Evolutionary conservation across 805 yeast species (phyloP), one percentile per base, ranked within the genome.

Genomic region (Yarrowia sp.): DNA sequence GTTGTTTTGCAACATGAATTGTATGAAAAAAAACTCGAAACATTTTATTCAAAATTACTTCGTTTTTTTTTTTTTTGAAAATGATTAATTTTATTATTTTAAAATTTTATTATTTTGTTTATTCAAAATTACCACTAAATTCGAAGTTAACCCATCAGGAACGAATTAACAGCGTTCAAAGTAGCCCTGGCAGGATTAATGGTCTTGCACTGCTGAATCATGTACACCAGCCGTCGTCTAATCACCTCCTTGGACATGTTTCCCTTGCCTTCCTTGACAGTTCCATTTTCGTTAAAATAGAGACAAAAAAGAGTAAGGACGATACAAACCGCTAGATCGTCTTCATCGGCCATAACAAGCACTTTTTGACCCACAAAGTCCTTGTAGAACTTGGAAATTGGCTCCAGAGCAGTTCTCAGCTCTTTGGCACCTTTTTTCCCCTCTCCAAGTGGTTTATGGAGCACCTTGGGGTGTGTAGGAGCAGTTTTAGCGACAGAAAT

Each of bases 141-240:
- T n/a, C n/a, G n/a, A n/a, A 10, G 11, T 68, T 46, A 72, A 28
- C 76, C 81, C 85, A 87, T 82, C 32, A 87, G 68, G 66, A 68
- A 83, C 1, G 85, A 74, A 67, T 90, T 88, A 1, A 89, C 84
- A 30, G 92, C 82, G 69, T 87, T 92, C 43, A 90, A 76, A 0
- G 96, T 88, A 11, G 90, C 85, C 58, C 97, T 78, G 64, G 92
- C 85, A 0, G 96, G 96, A 66, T 90, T 88, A 4, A 83, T 83
- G 43, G 80, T 82, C n/a, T 82, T 72, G 8, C 76, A 41, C 22
- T 58, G 72, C 2, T 80, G 75, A 17, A 82, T 77, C 3, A 90
- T 69, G 51, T 72, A 73, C 2, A 85, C 81, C 32, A 90, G 74
- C 64, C 88, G 86, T 65, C 80, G 80, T 65, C 85, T 81, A 4